phyloP scores from a whole-genome alignment of 129 eudicot genomes.

The Escallonia herrerae region DNA sequence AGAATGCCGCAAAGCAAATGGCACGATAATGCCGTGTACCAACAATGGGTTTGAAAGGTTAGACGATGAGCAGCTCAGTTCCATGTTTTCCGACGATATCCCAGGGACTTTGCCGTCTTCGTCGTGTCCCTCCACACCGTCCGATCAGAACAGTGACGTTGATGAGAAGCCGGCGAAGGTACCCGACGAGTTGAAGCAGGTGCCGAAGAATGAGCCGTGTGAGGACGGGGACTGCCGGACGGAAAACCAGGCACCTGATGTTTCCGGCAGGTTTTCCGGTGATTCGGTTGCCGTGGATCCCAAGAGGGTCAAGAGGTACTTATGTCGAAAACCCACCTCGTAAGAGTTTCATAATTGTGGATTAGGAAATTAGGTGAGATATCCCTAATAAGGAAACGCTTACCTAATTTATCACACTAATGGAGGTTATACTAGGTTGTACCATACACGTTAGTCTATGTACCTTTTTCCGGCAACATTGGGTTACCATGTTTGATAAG shows the following conservation, averaged over 20 bases:
- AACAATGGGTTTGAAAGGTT: conserved; percentile 51
- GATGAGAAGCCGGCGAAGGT: conserved; percentile 28
- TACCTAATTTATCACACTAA: too few relatives aligned
- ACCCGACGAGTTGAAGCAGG: conserved; percentile 5
- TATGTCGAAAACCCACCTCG: background rate
- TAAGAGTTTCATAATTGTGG: background rate
- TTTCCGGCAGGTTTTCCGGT: conserved; percentile 24
- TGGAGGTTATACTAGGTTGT: too few relatives aligned
- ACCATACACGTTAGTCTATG: too few relatives aligned
- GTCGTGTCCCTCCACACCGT: conserved; percentile 37
- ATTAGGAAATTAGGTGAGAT: too few relatives aligned
- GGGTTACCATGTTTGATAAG: too few relatives aligned
- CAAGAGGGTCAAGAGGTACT: conserved; percentile 73
- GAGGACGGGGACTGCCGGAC: conserved; percentile 41
- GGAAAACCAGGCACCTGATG: conserved; percentile 18
- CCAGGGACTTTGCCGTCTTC: conserved; percentile 30
- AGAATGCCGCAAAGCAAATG: conserved; percentile 24
- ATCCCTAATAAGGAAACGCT: too few relatives aligned
- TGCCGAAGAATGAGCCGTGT: conserved; percentile 59
- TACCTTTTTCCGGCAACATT: too few relatives aligned
- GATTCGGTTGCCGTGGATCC: conserved; percentile 62
- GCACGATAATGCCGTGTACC: background rate
- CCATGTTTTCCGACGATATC: conserved; percentile 71
- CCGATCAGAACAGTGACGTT: conserved; percentile 56
- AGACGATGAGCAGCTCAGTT: conserved; percentile 77